Evolutionary conservation across 1,284 basidiomycete genomes (phyloP), one percentile per base, ranked within the genome.

Genomic region (Xerocomus nothofagi): DNA sequence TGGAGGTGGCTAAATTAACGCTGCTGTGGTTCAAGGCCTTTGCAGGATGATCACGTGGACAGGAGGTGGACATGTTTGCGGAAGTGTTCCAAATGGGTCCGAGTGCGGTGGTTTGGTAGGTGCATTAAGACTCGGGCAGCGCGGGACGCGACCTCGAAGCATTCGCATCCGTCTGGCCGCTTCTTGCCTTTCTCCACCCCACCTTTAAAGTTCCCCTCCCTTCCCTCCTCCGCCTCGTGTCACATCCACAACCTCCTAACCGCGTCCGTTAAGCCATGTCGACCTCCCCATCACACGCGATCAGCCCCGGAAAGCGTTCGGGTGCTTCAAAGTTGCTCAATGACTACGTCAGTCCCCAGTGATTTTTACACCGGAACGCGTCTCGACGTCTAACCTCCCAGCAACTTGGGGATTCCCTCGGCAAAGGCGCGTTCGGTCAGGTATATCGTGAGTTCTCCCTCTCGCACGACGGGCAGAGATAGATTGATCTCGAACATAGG

Each of bases 351-450:
- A 53, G 79, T 72, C 15, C 26, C 24, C 45, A 23, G 24, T 36
- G 18, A 15, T 32, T 38, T 54, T 44, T 17, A 41, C 24, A 26
- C 7, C 41, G 47, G 31, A 36, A 27, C 48, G 37, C 27, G 41
- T 50, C 36, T 39, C 59, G 43, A 64, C 32, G 3, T 48, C 39
- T 36, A 29, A 43, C 44, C n/a, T 40, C 29, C 44, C 34, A 95
- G 89, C 92, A 94, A 91, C 80, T 98, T 38, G 94, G 93, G 26
- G 94, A 98, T 68, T 91, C 88, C 40, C 79, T 98, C 12, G 94
- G 94, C 36, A 93, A 94, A 69, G 94, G 94, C 59, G 94, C 94
- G 49, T 95, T 93, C 62, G 94, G 91, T 12, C 91, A 93, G 66
- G 94, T 98, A 56, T 98, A 94, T 70, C 88, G 93, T 86, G 77